Evolutionary conservation across 495 filamentous ascomycete species (phyloP), one percentile per base, ranked within the genome.

Genomic region (Trichodelitschia bisporula): DNA sequence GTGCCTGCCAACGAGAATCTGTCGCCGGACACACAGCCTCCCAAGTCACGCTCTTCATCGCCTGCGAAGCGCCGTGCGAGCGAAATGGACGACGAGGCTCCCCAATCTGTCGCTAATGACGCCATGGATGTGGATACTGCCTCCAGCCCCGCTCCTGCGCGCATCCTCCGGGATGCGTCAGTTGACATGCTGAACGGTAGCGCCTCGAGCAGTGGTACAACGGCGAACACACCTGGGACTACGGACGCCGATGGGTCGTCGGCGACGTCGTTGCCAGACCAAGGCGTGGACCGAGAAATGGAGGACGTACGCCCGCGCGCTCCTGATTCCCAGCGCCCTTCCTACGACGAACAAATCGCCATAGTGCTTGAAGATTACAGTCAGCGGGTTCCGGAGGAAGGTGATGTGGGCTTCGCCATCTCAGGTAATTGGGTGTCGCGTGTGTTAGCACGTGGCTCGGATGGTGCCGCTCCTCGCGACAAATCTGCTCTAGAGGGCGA

Each of bases 291-390:
- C n/a, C n/a, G n/a, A n/a, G n/a, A n/a, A n/a, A n/a, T n/a, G n/a
- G n/a, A n/a, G n/a, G n/a, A n/a, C n/a, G n/a, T n/a, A n/a, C n/a
- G n/a, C n/a, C n/a, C n/a, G n/a, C n/a, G n/a, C n/a, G n/a, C n/a
- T n/a, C n/a, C n/a, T n/a, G n/a, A n/a, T n/a, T n/a, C n/a, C 31
- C 35, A 51, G n/a, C 39, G 46, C 32, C 72, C 67, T 10, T 51
- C 65, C n/a, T 57, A 77, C 36, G 77, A 83, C 29, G 70, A 79
- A 17, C 89, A 93, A 40, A 64, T 90, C 26, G 58, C 58, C 15
- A 59, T 63, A 5, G 76, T 97, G 11, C 51, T 61, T 31, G 56
- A 58, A 12, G 54, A 68, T 27, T 51, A 55, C 31, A 44, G 59
- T 27, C 44, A 51, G 4, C 56, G 60, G 4, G 46, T 70, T 18